These are phyloP conservation scores for Gaeumannomyces tritici DNA, from an alignment of 2,329 filamentous ascomycete species.

Conservation along the genomic window DNA sequence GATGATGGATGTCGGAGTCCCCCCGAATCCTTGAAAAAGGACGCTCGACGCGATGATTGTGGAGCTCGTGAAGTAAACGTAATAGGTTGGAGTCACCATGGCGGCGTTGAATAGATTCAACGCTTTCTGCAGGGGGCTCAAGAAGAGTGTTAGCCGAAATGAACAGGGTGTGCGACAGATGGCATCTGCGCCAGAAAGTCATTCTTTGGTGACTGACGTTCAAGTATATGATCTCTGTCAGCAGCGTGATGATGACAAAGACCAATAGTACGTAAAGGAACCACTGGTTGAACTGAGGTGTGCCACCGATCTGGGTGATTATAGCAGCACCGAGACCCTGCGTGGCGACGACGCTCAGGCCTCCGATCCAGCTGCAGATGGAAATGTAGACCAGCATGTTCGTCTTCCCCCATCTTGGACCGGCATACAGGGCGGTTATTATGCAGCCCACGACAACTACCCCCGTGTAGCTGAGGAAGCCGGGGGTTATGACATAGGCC, in stretches of 20 bases:
- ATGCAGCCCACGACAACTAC: slow-evolving; percentile 66
- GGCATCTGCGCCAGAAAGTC: background rate
- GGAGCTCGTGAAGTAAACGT: slow-evolving; percentile 93
- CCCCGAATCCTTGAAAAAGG: slow-evolving; percentile 89
- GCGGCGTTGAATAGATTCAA: slow-evolving; percentile 95
- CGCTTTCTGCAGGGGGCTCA: slow-evolving; percentile 66
- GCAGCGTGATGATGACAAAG: slow-evolving; percentile 78
- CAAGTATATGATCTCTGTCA: slow-evolving; percentile 91
- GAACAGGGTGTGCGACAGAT: background rate
- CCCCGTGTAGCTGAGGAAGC: slow-evolving; percentile 77
- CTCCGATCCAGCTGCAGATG: slow-evolving; percentile 91
- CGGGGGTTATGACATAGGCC: slow-evolving; percentile 72
- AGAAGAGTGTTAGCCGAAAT: background rate
- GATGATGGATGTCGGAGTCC: slow-evolving; percentile 67
- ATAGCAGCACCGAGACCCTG: slow-evolving; percentile 90
- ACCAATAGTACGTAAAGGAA: slow-evolving; percentile 87
- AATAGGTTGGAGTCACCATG: slow-evolving; percentile 95
- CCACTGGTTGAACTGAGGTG: slow-evolving; percentile 92
- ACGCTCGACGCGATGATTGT: slow-evolving; percentile 92
- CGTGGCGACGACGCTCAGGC: slow-evolving; percentile 87
- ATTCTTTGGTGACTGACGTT: slow-evolving; percentile 58
- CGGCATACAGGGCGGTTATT: slow-evolving; percentile 70
- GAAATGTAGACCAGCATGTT: slow-evolving; percentile 97
- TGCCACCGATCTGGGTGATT: slow-evolving; percentile 72
- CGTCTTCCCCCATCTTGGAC: slow-evolving; percentile 85